Base-by-base conservation (phyloP, 441 rosid genomes). In the Gossypium schwendimanii region DNA sequence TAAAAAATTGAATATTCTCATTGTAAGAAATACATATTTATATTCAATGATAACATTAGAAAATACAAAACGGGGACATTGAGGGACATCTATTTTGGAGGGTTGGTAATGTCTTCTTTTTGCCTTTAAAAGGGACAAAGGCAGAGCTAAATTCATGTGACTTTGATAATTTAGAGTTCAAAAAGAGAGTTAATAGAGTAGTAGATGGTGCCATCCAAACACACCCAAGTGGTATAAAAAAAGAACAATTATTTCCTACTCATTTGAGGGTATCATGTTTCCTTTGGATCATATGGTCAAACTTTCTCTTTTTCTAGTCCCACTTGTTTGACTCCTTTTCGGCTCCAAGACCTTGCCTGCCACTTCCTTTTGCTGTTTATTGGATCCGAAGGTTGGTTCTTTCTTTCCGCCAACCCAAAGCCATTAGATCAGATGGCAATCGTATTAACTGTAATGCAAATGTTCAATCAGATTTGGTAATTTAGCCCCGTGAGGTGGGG, bases 241-340 rank as follows among this genome's bases (percentile, higher is more conserved):
- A 74, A 62, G 41, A 80, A 36, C 76, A 77, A 88, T 87, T 52
- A 84, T 86, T 84, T 80, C 73, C 84, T 72, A 81, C 85, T 83
- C 89, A 89, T 86, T 83, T 76, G 83, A 31, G 74, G 67, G 5
- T 20, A 67, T 61, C 55, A 74, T 45, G 76, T 45, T 68, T 60
- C 21, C 70, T 64, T 67, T 70, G 75, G 70, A 74, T 67, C 79
- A 6, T 60, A 24, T 72, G 66, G 81, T 85, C 85, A 24, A 82
- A 81, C 79, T 61, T 73, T 53, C 63, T 75, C 72, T 50, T 67
- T 50, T 24, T 14, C 2, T 41, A 45, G 50, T 74, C 81, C 77
- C 66, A 60, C 78, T 44, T 69, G 53, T 70, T 84, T 82, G 83
- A 85, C 86, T 60, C 60, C 59, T 58, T 79, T 78, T 80, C 76